Base-by-base conservation (phyloP, 2,329 filamentous ascomycete genomes). In the Penicillium sp. region DNA sequence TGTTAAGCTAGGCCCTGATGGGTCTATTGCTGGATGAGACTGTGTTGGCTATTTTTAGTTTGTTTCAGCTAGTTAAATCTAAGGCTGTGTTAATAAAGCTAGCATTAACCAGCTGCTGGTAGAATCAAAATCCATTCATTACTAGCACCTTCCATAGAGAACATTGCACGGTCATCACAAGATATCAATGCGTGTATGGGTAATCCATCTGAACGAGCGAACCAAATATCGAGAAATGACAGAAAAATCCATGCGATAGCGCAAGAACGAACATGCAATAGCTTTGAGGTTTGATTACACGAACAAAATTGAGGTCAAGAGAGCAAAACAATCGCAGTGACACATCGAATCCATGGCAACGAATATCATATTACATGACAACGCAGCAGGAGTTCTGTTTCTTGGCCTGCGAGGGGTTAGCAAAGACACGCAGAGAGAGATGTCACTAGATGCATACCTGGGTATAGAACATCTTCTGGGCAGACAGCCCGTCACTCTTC, bases 401-500 rank as follows among this genome's bases (percentile, higher is more conserved):
- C 77, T 88, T 88, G 64, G 85, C 85, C 77, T 84, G 73, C 8
- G 22, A 14, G 9, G 26, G 10, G 20, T 47, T 11, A 47, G 34
- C 7, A 2, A 18, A 14, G 3, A n/a, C 3, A 24, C 1, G 4
- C 20, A 11, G 29, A 13, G 6, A 5, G n/a, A 9, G n/a, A 11
- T n/a, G 13, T 4, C 14, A 11, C 23, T 7, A n/a, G 35, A 6
- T 28, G 16, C 58, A 35, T 54, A 85, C 85, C 70, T 80, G 77
- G 34, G 78, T 89, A 70, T 97, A 97, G 70, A 98, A 98, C 86
- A 94, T 91, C 79, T 95, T 95, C 77, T 93, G 87, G 40, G 82
- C 81, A 71, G 88, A 95, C 63, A 98, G 72, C 10, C 85, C 88
- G 61, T 95, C 89, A 63, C 88, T 95, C 81, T 97, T 97, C 55